Evolutionary conservation across 331 rosid genomes (phyloP), one percentile per base, ranked within the genome.

Genomic region (Dryas integrifolia): DNA sequence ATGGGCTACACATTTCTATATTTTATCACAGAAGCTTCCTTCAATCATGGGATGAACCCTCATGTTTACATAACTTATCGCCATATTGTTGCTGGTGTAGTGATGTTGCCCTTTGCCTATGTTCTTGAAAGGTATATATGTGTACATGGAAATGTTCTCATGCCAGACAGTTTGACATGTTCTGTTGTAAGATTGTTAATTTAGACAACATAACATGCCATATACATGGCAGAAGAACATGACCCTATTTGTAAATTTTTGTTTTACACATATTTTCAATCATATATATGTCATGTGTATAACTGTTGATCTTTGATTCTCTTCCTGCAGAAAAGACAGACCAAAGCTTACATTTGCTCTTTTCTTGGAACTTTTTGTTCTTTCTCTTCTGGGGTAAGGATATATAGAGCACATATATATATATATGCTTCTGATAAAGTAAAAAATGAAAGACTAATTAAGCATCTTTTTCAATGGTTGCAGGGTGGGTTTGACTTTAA

Each of bases 1-100:
- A 4, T 85, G 6, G 87, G 86, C 14, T 91, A 88, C 46, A 81
- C 92, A 14, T 55, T 89, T 38, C 65, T 89, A 38, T 86, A 81
- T 81, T 82, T 91, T 26, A 76, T 94, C 51, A 73, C 85, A 1
- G 88, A 94, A 73, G 89, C 96, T 60, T 94, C 97, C 30, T 88
- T 94, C 87, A 89, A 89, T 30, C 97, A 84, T 82, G 98, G 98
- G 10, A 83, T 91, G 92, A 94, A 86, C 75, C 96, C 97, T 82
- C 84, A 81, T 46, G 92, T 91, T 24, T 87, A 89, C 61, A 73
- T 91, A 51, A 94, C 98, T 14, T 91, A 91, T 50, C 84, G 98
- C 0, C 88, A 91, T 56, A 15, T 86, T 24, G 82, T 89, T 1
- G 81, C 87, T 11, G 87, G 81, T 3, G 26, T 88, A 3, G 76